Base-by-base conservation (phyloP, 495 filamentous ascomycete genomes). In the Penicillium salamii region DNA sequence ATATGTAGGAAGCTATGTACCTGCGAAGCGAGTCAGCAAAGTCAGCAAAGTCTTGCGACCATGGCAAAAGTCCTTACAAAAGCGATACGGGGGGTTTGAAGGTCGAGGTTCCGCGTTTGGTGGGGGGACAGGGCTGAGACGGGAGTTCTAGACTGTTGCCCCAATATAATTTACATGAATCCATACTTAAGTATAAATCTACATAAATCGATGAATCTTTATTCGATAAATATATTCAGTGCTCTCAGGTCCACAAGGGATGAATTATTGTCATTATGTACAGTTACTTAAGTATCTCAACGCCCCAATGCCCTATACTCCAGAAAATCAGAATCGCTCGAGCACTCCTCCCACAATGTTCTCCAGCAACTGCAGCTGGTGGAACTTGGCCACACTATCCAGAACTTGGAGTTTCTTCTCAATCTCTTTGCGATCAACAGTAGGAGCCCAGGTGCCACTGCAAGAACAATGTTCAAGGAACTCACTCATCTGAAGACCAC, bases 381-480 rank as follows among this genome's bases (percentile, higher is more conserved):
- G 93, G 58, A 82, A 86, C 55, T 74, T 78, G 42, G 88, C 90
- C 32, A 91, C 91, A 54, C 78, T 84, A 52, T 75, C 76, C 60
- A 87, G 78, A 14, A 96, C 87, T 40, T 67, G 74, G 52, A 97
- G 54, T 62, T 72, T 75, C 62, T 76, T 81, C 53, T 81, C 57
- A 18, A 91, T 73, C 31, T 87, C 88, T n/a, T 80, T 83, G 56
- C 78, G 77, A 61, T 85, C 77, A 45, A 91, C 69, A 20, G 81
- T 90, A 50, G 80, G 80, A 13, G 70, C 77, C 93, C 93, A 98
- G 35, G 70, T 76, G 6, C 95, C 92, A 41, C 87, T 86, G 72
- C 93, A 98, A 20, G 85, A 86, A 66, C 93, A 98, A 69, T 97
- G 92, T 68, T 97, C 93, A 84, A 91, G 87, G 62, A 97, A 95